A percentile compares a stretch with the other conserved stretches of the same genome.
phyloP scores from a whole-genome alignment of 495 filamentous ascomycete genomes.

The Immersiella caudata region DNA sequence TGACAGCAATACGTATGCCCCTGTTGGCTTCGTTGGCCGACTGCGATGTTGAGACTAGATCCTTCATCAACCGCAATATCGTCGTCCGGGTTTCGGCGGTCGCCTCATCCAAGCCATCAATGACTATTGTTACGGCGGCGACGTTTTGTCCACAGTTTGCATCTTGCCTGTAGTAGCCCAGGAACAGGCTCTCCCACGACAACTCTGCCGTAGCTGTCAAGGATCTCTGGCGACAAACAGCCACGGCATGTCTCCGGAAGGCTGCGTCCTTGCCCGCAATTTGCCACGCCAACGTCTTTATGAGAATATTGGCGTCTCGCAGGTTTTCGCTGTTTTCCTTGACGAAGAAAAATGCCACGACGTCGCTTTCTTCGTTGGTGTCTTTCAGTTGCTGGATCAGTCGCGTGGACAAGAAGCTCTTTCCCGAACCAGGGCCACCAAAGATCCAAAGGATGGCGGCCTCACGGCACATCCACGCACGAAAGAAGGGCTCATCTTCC shows the following conservation, averaged over 20 bases:
- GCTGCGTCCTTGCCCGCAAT: slow-evolving; percentile 9
- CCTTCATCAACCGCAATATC: slow-evolving; percentile 11
- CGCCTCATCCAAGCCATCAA: slow-evolving; percentile 18
- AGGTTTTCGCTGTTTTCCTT: slow-evolving; percentile 24
- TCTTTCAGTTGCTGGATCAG: slow-evolving; percentile 14
- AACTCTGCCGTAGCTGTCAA: slow-evolving; percentile 6
- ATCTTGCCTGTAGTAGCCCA: slow-evolving; percentile 4
- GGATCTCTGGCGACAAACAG: slow-evolving; percentile 3
- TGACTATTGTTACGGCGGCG: slow-evolving; percentile 1
- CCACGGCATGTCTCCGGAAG: slow-evolving; percentile 16
- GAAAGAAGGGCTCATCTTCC: slow-evolving; percentile 12
- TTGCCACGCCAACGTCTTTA: slow-evolving; percentile 22
- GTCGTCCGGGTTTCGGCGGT: slow-evolving; percentile 9
- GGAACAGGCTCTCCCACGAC: slow-evolving; percentile 20
- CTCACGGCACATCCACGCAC: slow-evolving; percentile 14
- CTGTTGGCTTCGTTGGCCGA: background rate
- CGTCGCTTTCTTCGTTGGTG: background rate
- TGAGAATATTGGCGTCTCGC: slow-evolving; percentile 21
- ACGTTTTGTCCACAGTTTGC: background rate
- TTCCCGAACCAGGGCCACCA: slow-evolving; percentile 21
- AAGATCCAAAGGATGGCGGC: slow-evolving; percentile 23
- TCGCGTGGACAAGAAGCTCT: slow-evolving; percentile 20
- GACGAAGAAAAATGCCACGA: slow-evolving; percentile 18
- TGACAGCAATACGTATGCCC: slow-evolving; percentile 2
- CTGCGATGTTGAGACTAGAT: background rate